Evolutionary conservation across 1,139 yeast species (phyloP).

Genomic region (Yamadazyma aaseri): DNA sequence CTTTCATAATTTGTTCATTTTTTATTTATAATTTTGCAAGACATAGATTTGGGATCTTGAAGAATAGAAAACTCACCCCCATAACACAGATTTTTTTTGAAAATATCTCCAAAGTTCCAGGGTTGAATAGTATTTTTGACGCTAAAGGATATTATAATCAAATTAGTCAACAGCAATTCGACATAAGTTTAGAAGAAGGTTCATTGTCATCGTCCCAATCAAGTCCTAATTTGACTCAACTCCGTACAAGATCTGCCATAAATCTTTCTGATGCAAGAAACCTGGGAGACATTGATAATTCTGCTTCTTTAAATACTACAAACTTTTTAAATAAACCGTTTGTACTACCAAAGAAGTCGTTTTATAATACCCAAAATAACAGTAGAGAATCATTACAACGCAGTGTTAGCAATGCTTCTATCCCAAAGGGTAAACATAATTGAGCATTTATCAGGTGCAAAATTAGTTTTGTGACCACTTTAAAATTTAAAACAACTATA

Average conservation of each 20-base stretch:
- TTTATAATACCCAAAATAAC: constrained; percentile 21
- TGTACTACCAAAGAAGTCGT: constrained; percentile 27
- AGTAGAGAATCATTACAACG: constrained; percentile 32
- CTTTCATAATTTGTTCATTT: constrained; percentile 20
- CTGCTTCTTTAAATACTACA: constrained; percentile 14
- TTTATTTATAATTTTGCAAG: constrained; percentile 9
- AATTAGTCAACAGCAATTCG: constrained; percentile 20
- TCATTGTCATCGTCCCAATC: constrained; percentile 19
- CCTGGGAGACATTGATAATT: constrained; percentile 11
- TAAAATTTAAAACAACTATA: no score
- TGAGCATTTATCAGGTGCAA: no score
- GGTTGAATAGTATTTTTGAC: constrained; percentile 12
- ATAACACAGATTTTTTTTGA: constrained; percentile 14
- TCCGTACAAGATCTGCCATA: constrained; percentile 42
- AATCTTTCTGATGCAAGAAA: constrained; percentile 26
- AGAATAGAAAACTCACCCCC: constrained; percentile 14
- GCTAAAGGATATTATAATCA: constrained; percentile 14
- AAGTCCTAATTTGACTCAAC: constrained; percentile 23
- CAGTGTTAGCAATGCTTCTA: constrained; percentile 20
- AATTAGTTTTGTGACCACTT: no score
- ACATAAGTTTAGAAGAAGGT: constrained; percentile 35
- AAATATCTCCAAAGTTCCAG: constrained; percentile 21
- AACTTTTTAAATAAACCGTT: constrained; percentile 40
- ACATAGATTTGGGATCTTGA: constrained; percentile 9
- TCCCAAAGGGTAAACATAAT: constrained; percentile 10